Base-by-base conservation (phyloP, 1,284 basidiomycete species). In the Gastroboletus turbinatus region DNA sequence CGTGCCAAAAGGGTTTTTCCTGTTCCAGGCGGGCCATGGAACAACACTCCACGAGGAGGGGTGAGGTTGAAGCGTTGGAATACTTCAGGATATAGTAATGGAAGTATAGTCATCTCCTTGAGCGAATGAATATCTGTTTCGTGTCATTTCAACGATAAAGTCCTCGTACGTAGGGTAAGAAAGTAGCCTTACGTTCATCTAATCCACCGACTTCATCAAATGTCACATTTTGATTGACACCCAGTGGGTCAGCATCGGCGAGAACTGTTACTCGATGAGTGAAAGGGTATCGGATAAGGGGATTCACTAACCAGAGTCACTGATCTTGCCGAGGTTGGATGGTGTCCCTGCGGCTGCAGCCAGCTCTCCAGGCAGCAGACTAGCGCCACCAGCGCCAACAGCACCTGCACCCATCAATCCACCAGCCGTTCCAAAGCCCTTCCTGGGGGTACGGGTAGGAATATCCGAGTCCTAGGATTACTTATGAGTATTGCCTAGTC, bases 101-200 rank as follows among this genome's bases (percentile, higher is more conserved):
- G 97, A 0, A 99, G 82, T 21, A 96, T 82, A 0, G 98, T 98
- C 97, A 99, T 99, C 72, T 99, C 97, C 76, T 98, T 99, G 60
- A 99, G 78, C 35, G 95, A 92, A 68, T 97, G 95, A 61, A 99
- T 97, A 69, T 99, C 90, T 93, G 7, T 58, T 21, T 51, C 32
- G 30, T 23, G 32, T 30, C n/a, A 52, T 35, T 25, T 52, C 35
- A 62, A 57, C 4, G 33, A 38, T 19, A 7, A 53, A 38, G 17
- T 49, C 19, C 13, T 40, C 6, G 38, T 29, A 38, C n/a, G 38
- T 38, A 47, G 17, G 8, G 36, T 21, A 46, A 52, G 29, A 50
- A 52, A 36, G 35, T n/a, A 78, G 39, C 13, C 90, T 70, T 65
- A 94, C 92, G 96, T 55, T 92, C 88, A 67, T 98, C 96, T 39